These are phyloP conservation scores for Arthonia radiata DNA, from an alignment of 495 filamentous ascomycete species.

Conservation along the genomic window DNA sequence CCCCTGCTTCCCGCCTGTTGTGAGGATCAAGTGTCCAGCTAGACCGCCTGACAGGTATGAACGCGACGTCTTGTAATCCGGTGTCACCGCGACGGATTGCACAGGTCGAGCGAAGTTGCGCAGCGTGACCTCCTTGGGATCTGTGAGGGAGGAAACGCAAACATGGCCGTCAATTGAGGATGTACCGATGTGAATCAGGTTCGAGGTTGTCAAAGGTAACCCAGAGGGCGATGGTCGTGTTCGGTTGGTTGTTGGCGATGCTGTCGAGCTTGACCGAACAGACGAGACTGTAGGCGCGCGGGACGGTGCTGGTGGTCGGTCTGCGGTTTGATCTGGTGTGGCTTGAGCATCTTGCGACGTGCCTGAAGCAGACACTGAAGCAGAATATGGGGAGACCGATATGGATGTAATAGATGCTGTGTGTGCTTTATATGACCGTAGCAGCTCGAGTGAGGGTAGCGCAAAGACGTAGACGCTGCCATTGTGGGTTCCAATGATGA, in stretches of 20 bases:
- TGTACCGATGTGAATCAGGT: slow-evolving; percentile 74
- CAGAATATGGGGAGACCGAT: slow-evolving; percentile 70
- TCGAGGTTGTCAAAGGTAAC: slow-evolving; percentile 48
- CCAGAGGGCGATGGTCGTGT: slow-evolving; percentile 21
- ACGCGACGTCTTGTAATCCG: slow-evolving; percentile 71
- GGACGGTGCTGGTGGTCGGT: slow-evolving; percentile 16
- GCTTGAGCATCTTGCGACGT: slow-evolving; percentile 24
- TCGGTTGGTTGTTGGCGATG: slow-evolving; percentile 20
- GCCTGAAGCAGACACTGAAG: slow-evolving; percentile 27
- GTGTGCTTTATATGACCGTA: slow-evolving; percentile 76
- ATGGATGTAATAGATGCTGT: slow-evolving; percentile 70
- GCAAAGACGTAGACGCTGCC: slow-evolving; percentile 83
- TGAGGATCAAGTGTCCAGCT: slow-evolving; percentile 75
- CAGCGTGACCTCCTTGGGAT: slow-evolving; percentile 56
- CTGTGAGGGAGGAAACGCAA: slow-evolving; percentile 60
- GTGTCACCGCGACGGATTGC: slow-evolving; percentile 70
- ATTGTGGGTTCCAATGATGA: slow-evolving; percentile 92
- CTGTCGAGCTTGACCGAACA: slow-evolving; percentile 20
- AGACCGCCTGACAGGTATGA: slow-evolving; percentile 76
- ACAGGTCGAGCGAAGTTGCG: slow-evolving; percentile 86
- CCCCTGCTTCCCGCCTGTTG: slow-evolving; percentile 52
- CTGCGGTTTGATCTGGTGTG: slow-evolving; percentile 6
- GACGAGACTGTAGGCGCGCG: too few relatives aligned
- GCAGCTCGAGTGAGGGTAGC: slow-evolving; percentile 47
- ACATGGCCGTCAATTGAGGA: slow-evolving; percentile 92